A percentile compares a stretch with the other conserved stretches of the same genome.
These are phyloP conservation scores for Fusarium sp. DNA, from an alignment of 2,329 filamentous ascomycete species.

Conservation along the genomic window DNA sequence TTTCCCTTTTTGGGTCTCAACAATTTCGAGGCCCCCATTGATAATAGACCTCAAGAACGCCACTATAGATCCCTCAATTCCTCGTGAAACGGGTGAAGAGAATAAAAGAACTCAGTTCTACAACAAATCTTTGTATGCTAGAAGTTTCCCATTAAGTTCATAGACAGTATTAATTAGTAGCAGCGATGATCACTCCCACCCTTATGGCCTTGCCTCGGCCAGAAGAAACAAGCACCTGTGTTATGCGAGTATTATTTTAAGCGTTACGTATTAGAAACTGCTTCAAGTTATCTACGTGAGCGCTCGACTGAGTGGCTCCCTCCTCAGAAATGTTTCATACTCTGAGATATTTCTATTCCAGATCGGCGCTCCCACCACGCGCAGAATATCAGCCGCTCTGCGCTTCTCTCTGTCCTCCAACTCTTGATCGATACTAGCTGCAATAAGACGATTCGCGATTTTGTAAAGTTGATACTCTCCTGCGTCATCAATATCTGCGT, in stretches of 20 bases:
- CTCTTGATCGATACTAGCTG: background rate
- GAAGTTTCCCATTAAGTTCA: too few relatives aligned
- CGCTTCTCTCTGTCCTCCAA: conserved; percentile 7
- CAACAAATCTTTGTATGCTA: too few relatives aligned
- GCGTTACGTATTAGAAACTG: background rate
- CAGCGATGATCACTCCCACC: too few relatives aligned
- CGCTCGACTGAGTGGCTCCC: background rate
- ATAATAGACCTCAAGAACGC: too few relatives aligned
- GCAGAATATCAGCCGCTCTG: background rate
- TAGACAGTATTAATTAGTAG: too few relatives aligned
- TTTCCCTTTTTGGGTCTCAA: background rate
- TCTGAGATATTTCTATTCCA: background rate
- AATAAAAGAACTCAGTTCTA: too few relatives aligned
- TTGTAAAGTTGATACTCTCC: conserved; percentile 5
- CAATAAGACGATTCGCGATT: background rate
- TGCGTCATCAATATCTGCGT: background rate
- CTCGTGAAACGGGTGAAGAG: background rate
- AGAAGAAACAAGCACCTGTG: too few relatives aligned
- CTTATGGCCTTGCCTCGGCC: too few relatives aligned
- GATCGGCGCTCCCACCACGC: conserved; percentile 2
- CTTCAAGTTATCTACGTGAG: background rate
- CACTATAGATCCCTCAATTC: background rate
- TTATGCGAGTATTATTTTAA: too few relatives aligned
- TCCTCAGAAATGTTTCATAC: background rate
- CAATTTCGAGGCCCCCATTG: background rate